These are phyloP conservation scores for Myxozyma melibiosi DNA, from an alignment of 805 yeast genomes.

Conservation along the genomic window DNA sequence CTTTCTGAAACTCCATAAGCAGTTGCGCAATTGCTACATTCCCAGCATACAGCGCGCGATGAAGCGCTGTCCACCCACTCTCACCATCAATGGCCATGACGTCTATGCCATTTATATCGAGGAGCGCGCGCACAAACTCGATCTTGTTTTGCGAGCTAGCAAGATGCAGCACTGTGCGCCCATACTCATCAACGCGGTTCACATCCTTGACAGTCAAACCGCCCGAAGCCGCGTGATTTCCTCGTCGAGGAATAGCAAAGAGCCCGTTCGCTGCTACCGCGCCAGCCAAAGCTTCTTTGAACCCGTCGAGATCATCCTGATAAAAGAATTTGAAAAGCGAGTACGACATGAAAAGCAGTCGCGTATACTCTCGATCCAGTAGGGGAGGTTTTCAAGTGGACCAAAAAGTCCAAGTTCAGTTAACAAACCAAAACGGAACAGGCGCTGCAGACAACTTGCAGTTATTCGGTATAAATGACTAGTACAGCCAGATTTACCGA, in stretches of 20 bases:
- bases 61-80: conserved; percentile 81
- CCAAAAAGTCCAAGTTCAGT: neutral
- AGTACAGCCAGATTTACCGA: conserved; percentile 5
- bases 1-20: conserved; percentile 43
- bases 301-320: conserved; percentile 28
- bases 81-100: conserved; percentile 61
- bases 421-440: conserved; percentile 11
- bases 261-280: neutral
- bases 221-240: neutral
- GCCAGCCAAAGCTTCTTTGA: conserved; percentile 12
- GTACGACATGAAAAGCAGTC: conserved; percentile 12
- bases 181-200: conserved; percentile 30
- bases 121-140: conserved; percentile 50
- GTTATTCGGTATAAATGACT: neutral
- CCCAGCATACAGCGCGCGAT: conserved; percentile 63
- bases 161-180: conserved; percentile 56
- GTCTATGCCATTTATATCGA: conserved; percentile 54
- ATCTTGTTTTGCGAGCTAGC: conserved; percentile 54
- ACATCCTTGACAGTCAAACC: conserved; percentile 20
- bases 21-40: conserved; percentile 57
- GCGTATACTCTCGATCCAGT: neutral
- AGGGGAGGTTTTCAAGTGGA: neutral
- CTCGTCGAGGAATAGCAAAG: neutral
- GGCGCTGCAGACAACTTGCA: neutral
- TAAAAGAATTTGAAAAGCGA: conserved; percentile 24